These are phyloP conservation scores for Neonectria sp. DNA, from an alignment of 2,329 filamentous ascomycete genomes.

Conservation along the genomic window DNA sequence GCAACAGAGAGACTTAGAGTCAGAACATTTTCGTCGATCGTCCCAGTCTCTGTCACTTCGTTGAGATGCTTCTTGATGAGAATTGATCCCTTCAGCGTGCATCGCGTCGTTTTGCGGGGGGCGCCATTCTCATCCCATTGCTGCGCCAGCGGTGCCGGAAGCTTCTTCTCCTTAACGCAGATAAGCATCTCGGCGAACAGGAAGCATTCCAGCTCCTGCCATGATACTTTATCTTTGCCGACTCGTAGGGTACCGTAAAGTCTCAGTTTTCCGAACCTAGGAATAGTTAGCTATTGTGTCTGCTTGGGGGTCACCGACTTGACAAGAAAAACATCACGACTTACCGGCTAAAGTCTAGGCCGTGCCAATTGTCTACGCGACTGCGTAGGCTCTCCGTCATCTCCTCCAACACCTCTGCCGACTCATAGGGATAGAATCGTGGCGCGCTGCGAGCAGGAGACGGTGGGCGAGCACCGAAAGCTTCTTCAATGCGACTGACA, in stretches of 20 bases:
- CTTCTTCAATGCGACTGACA: conserved; percentile 65
- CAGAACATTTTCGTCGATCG: conserved; percentile 84
- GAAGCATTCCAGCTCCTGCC: conserved; percentile 98
- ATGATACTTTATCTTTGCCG: conserved; percentile 95
- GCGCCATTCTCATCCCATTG: conserved; percentile 77
- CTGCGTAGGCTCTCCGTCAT: conserved; percentile 87
- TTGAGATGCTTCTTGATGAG: conserved; percentile 98
- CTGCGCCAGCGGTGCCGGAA: conserved; percentile 62
- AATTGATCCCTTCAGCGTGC: conserved; percentile 96
- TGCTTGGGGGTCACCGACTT: neutral
- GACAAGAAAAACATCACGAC: conserved; percentile 37
- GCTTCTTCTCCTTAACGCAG: conserved; percentile 97
- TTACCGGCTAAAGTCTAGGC: conserved; percentile 88
- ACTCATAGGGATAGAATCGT: conserved; percentile 80
- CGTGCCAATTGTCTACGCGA: conserved; percentile 99
- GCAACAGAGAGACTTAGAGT: conserved; percentile 92
- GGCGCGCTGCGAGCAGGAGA: conserved; percentile 72
- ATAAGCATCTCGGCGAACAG: conserved; percentile 99
- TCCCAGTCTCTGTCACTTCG: conserved; percentile 81
- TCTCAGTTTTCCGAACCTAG: conserved; percentile 90
- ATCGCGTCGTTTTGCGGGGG: conserved; percentile 78
- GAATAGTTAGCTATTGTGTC: conserved; percentile 28
- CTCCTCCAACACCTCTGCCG: conserved; percentile 82
- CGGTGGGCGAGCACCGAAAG: conserved; percentile 67
- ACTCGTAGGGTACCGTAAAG: conserved; percentile 92